Conservation (phyloP, 495 filamentous ascomycete genomes). For the Alectoria sarmentosa region DNA sequence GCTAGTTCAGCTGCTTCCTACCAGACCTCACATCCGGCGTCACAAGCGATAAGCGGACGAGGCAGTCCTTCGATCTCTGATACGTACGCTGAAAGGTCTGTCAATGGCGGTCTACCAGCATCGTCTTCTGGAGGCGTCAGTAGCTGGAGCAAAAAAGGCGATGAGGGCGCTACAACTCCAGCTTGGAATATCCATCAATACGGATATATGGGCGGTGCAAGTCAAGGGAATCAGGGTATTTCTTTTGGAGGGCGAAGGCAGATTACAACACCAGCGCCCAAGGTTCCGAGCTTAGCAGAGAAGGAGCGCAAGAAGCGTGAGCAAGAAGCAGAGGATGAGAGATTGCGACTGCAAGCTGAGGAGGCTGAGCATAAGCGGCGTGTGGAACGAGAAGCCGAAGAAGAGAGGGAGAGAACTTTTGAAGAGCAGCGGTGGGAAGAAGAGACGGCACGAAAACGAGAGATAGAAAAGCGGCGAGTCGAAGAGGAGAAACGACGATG, state of each 20-base stretch:
- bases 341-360: constrained; percentile 52
- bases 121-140: constrained; percentile 54
- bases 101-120: constrained; percentile 28
- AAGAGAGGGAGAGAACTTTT: constrained; percentile 56
- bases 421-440: constrained; percentile 79
- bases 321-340: constrained; percentile 50
- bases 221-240: constrained; percentile 90
- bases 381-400: constrained; percentile 59
- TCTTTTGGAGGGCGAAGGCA: constrained; percentile 86
- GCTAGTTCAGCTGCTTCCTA: constrained; percentile 47
- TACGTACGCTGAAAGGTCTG: constrained; percentile 23
- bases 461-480: constrained; percentile 58
- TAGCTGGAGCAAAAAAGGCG: constrained; percentile 82
- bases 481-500: constrained; percentile 75
- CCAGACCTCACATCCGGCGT: constrained; percentile 39
- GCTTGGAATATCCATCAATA: constrained; percentile 99
- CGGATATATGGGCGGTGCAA: constrained; percentile 96
- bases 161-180: constrained; percentile 72
- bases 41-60: constrained; percentile 45
- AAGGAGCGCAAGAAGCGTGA: constrained; percentile 55
- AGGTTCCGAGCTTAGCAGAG: constrained; percentile 66
- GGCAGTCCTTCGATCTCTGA: constrained; percentile 53
- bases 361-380: constrained; percentile 57
- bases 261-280: constrained; percentile 76
- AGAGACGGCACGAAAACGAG: constrained; percentile 59